Evolutionary conservation across 2,329 filamentous ascomycete species (phyloP).

Genomic region (Parascedosporium putredinis): DNA sequence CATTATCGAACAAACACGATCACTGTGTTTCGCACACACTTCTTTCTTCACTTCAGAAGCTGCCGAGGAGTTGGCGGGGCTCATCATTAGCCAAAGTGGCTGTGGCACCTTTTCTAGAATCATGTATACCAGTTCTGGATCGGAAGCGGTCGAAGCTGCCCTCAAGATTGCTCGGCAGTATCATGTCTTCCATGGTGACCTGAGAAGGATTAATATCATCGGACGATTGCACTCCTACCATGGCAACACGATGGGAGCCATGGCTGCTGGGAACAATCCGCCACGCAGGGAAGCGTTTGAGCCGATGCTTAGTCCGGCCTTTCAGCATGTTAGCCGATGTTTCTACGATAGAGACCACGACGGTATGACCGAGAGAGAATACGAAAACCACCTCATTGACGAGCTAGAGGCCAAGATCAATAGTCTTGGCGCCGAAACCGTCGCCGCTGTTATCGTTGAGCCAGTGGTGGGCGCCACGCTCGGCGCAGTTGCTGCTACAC

Average conservation of each 20-base stretch:
- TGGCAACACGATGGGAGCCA: slow-evolving; percentile 36
- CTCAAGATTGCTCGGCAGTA: slow-evolving; percentile 40
- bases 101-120: slow-evolving; percentile 23
- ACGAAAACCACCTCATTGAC: slow-evolving; percentile 25
- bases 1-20: slow-evolving; percentile 41
- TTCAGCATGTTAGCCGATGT: slow-evolving; percentile 18
- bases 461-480: slow-evolving; percentile 37
- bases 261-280: slow-evolving; percentile 25
- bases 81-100: slow-evolving; percentile 15
- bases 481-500: slow-evolving; percentile 38
- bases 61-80: slow-evolving; percentile 19
- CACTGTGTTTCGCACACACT: slow-evolving; percentile 19
- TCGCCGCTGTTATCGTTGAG: slow-evolving; percentile 40
- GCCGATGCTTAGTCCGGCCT: slow-evolving; percentile 15
- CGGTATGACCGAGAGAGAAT: slow-evolving; percentile 27
- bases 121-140: slow-evolving; percentile 25
- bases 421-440: slow-evolving; percentile 31
- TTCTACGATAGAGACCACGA: slow-evolving; percentile 15
- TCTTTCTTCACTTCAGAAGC: slow-evolving; percentile 15
- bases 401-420: slow-evolving; percentile 39
- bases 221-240: slow-evolving; percentile 35
- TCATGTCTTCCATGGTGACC: slow-evolving; percentile 27
- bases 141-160: slow-evolving; percentile 32
- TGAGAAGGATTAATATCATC: slow-evolving; percentile 30
- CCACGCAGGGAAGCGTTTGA: slow-evolving; percentile 19